phyloP scores from a whole-genome alignment of 805 yeast genomes.

The Yarrowia sp. region DNA sequence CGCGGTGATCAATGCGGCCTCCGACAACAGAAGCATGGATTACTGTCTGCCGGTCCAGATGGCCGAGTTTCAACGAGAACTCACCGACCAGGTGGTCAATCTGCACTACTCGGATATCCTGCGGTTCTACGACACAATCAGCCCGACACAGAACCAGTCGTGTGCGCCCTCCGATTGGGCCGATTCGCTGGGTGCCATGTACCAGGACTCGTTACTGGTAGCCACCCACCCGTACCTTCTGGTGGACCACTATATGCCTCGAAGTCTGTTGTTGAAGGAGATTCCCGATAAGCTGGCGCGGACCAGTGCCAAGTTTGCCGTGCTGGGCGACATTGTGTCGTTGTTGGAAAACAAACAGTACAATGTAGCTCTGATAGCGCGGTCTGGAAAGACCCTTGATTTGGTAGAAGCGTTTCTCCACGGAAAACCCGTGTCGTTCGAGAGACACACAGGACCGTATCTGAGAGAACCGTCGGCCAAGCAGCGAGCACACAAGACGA shows the following conservation, averaged over 20 bases:
- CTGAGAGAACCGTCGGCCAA: conserved; percentile 57
- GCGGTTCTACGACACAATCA: conserved; percentile 69
- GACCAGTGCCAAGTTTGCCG: conserved; percentile 84
- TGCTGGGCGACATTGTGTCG: conserved; percentile 66
- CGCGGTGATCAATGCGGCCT: conserved; percentile 30
- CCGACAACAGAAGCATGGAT: conserved; percentile 36
- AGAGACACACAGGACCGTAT: conserved; percentile 70
- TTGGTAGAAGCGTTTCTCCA: conserved; percentile 76
- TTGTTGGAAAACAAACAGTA: conserved; percentile 57
- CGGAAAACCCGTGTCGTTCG: conserved; percentile 72
- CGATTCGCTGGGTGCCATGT: conserved; percentile 78
- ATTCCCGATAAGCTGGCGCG: conserved; percentile 69
- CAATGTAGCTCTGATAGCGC: conserved; percentile 72
- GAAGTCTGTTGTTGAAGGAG: conserved; percentile 72
- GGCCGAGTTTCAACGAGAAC: conserved; percentile 83
- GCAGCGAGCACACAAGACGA: conserved; percentile 43
- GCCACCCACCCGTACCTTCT: conserved; percentile 88
- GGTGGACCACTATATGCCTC: conserved; percentile 86
- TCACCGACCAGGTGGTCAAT: conserved; percentile 90
- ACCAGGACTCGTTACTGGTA: conserved; percentile 76
- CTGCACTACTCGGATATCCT: conserved; percentile 90
- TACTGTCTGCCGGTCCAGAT: conserved; percentile 71
- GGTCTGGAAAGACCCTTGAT: conserved; percentile 74
- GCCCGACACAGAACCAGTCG: conserved; percentile 44
- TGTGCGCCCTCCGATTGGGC: conserved; percentile 61